A percentile compares a stretch with the other conserved stretches of the same genome.
Evolutionary conservation across 225 moss, liverwort and hornwort species (phyloP).

Genomic region (Marchantia polymorpha): DNA sequence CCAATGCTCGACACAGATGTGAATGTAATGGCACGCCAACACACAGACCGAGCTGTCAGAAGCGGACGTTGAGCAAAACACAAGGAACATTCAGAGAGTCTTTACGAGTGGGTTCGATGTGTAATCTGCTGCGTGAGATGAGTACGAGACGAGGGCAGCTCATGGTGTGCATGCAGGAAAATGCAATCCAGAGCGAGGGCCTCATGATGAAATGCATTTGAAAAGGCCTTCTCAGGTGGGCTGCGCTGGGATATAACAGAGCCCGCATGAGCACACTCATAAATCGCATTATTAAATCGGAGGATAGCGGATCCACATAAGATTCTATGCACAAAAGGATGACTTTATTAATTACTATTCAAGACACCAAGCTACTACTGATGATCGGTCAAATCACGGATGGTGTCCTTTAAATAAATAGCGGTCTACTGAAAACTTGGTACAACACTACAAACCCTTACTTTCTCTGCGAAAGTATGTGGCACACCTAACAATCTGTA

Average conservation of each 20-base stretch:
- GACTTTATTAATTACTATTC: constrained; percentile 10
- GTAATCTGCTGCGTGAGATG: too few species aligned
- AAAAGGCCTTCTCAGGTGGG: neutral
- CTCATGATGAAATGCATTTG: neutral
- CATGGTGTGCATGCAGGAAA: too few species aligned
- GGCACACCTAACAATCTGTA: constrained; percentile 4
- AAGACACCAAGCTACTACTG: constrained; percentile 12
- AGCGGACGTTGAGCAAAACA: too few species aligned
- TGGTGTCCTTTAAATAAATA: constrained; percentile 1
- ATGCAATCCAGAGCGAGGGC: too few species aligned
- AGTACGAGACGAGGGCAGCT: too few species aligned
- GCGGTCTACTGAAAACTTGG: neutral
- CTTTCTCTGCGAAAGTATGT: neutral
- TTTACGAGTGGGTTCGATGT: too few species aligned
- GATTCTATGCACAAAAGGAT: neutral
- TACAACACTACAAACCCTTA: neutral
- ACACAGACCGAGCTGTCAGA: too few species aligned
- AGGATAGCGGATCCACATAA: neutral
- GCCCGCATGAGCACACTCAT: neutral
- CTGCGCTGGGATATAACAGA: neutral
- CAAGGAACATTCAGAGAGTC: too few species aligned
- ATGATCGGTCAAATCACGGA: constrained; percentile 4
- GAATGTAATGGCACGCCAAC: too few species aligned
- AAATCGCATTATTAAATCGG: too few species aligned
- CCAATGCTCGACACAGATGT: too few species aligned